These are phyloP conservation scores for Aphanoascus verrucosus DNA, from an alignment of 2,329 filamentous ascomycete genomes.

Conservation along the genomic window DNA sequence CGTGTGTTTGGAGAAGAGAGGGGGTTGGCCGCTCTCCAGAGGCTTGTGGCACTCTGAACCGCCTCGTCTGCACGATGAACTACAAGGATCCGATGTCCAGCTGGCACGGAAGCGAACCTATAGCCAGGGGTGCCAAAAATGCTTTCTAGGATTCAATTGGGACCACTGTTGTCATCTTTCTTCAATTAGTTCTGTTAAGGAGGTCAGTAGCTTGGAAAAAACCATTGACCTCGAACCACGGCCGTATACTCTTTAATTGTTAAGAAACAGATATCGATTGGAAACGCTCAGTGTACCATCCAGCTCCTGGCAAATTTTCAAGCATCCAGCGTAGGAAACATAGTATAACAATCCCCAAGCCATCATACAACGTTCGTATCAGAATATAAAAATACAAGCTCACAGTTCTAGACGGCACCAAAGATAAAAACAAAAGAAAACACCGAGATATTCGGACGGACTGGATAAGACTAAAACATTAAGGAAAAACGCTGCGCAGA, in stretches of 20 bases:
- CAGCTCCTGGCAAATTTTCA: neutral
- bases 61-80: neutral
- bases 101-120: neutral
- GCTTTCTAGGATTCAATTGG: neutral
- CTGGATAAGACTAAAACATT: neutral
- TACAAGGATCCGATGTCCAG: neutral
- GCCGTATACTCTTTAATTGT: neutral
- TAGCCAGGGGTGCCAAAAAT: neutral
- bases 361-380: slow-evolving; percentile 1
- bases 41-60: neutral
- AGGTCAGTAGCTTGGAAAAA: neutral
- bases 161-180: neutral
- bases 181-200: neutral
- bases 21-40: neutral
- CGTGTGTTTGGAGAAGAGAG: neutral
- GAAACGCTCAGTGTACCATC: neutral
- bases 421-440: neutral
- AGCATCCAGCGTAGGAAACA: neutral
- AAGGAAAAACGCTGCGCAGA: neutral
- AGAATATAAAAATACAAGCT: neutral
- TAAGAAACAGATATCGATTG: neutral
- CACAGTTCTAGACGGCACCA: neutral
- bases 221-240: neutral
- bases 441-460: neutral
- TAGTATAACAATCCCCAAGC: neutral